Evolutionary conservation across 768 basidiomycete genomes (phyloP).

Genomic region (Leccinum barrowsii): DNA sequence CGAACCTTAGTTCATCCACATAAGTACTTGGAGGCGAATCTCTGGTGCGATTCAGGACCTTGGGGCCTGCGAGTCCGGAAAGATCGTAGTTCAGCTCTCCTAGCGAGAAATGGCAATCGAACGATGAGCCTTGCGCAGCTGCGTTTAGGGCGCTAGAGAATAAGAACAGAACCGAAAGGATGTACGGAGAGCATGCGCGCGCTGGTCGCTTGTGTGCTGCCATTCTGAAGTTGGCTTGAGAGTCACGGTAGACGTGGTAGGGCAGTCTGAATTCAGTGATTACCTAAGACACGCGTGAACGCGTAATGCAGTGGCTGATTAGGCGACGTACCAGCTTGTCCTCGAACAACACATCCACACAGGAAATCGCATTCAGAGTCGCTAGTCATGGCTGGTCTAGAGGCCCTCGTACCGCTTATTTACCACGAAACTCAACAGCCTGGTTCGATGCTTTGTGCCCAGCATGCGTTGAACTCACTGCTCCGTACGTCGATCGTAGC

Average conservation of each 20-base stretch:
- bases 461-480: constrained; percentile 79
- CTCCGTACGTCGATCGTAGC: constrained; percentile 51
- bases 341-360: constrained; percentile 14
- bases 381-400: constrained; percentile 54
- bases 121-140: constrained; percentile 39
- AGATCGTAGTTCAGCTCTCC: constrained; percentile 58
- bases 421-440: constrained; percentile 78
- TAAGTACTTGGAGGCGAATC: constrained; percentile 62
- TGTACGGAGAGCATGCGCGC: not conserved
- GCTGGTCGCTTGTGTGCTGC: constrained; percentile 12
- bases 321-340: constrained; percentile 11
- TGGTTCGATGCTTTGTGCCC: constrained; percentile 84
- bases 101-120: constrained; percentile 50
- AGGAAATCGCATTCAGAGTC: constrained; percentile 6
- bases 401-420: constrained; percentile 51
- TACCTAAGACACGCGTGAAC: constrained; percentile 34
- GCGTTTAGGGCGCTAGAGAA: constrained; percentile 23
- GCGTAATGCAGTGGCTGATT: constrained; percentile 19
- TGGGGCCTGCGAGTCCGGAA: constrained; percentile 48
- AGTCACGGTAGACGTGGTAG: not conserved
- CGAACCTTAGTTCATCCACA: constrained; percentile 57
- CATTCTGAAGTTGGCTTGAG: constrained; percentile 18
- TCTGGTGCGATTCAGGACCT: constrained; percentile 47
- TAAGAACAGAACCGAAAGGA: constrained; percentile 15
- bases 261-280: constrained; percentile 11